These are phyloP conservation scores for Lecanicillium sp. DNA, from an alignment of 2,329 filamentous ascomycete species.

Conservation along the genomic window DNA sequence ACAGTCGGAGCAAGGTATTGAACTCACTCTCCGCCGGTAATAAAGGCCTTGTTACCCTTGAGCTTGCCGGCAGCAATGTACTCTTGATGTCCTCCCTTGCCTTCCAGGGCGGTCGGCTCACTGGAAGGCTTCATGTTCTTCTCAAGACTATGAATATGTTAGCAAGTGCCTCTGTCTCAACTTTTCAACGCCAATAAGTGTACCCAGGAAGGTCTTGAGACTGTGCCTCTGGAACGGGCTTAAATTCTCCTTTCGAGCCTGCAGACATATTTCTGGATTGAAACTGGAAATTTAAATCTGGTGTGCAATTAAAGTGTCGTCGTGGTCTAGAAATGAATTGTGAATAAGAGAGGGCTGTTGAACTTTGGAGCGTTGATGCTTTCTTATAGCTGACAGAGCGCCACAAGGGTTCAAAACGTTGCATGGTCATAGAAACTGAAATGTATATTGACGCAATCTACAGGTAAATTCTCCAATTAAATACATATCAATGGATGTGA, in stretches of 20 bases:
- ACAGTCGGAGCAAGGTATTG: not conserved
- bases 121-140: slow-evolving; percentile 29
- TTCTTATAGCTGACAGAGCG: too few relatives aligned
- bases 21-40: slow-evolving; percentile 48
- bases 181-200: not conserved
- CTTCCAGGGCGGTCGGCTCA: slow-evolving; percentile 31
- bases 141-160: slow-evolving; percentile 19
- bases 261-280: slow-evolving; percentile 6
- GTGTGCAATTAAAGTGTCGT: too few relatives aligned
- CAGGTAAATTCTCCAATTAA: too few relatives aligned
- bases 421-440: too few relatives aligned
- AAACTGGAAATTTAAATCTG: too few relatives aligned
- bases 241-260: slow-evolving; percentile 22
- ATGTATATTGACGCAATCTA: too few relatives aligned
- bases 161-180: not conserved
- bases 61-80: slow-evolving; percentile 39
- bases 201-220: slow-evolving; percentile 29
- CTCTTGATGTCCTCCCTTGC: slow-evolving; percentile 26
- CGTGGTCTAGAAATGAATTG: too few relatives aligned
- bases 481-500: too few relatives aligned
- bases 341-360: too few relatives aligned
- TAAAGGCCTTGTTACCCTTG: slow-evolving; percentile 39
- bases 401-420: too few relatives aligned
- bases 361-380: too few relatives aligned
- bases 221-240: slow-evolving; percentile 25